phyloP scores from a whole-genome alignment of 139 green algal genomes.

The Chlorella sp. region DNA sequence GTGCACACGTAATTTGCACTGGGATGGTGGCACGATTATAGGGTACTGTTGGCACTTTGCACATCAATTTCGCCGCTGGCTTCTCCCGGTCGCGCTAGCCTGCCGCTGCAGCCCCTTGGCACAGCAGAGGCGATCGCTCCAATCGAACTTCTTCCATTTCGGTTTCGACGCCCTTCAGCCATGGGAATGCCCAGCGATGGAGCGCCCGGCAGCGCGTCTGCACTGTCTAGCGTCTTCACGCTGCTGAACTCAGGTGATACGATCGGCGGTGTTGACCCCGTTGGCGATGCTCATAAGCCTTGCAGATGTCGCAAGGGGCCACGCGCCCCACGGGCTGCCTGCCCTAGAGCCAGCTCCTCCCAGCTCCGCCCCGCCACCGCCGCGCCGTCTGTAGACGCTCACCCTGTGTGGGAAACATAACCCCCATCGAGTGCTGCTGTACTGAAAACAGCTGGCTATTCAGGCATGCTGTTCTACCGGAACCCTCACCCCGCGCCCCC shows the following conservation, averaged over 20 bases:
- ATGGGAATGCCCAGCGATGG: not conserved
- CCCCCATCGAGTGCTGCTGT: not conserved
- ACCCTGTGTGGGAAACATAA: too few relatives aligned
- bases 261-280: too few relatives aligned
- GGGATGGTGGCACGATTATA: too few relatives aligned
- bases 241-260: not conserved
- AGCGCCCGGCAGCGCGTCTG: conserved; percentile 16
- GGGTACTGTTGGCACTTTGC: too few relatives aligned
- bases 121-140: not conserved
- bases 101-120: too few relatives aligned
- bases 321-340: too few relatives aligned
- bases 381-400: not conserved
- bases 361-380: not conserved
- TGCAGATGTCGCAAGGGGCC: not conserved
- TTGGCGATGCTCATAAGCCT: too few relatives aligned
- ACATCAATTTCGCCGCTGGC: too few relatives aligned
- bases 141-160: not conserved
- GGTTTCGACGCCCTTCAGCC: not conserved
- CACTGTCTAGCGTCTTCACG: conserved; percentile 32
- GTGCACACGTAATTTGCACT: too few relatives aligned
- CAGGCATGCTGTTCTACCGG: not conserved
- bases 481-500: not conserved
- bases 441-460: not conserved
- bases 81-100: too few relatives aligned
- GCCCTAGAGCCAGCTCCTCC: not conserved